Percentiles rank a stretch among this genome's conserved stretches.
Conservation (phyloP, 257 asterid species). For the Haberlea rhodopensis region DNA sequence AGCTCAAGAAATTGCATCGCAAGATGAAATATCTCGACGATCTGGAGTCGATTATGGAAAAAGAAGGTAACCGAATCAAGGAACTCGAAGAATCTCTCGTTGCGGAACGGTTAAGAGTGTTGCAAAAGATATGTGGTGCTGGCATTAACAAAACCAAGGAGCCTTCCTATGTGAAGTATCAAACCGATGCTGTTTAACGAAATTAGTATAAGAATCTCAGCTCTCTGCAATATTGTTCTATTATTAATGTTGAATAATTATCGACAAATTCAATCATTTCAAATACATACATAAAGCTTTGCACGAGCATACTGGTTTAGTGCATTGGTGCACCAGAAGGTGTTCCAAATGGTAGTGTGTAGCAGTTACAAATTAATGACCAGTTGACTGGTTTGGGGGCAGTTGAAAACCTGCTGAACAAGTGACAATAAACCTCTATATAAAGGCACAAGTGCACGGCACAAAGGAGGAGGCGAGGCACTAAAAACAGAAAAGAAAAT, state of each 20-base stretch:
- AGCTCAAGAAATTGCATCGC: slow-evolving; percentile 63
- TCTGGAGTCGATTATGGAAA: slow-evolving; percentile 59
- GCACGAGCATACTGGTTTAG: too few species aligned
- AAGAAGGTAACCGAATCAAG: slow-evolving; percentile 48
- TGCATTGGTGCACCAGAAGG: too few species aligned
- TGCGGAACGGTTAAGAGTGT: slow-evolving; percentile 44
- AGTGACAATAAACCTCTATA: too few species aligned
- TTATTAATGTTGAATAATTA: not conserved
- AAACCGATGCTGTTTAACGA: slow-evolving; percentile 33
- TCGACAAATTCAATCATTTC: slow-evolving; percentile 2
- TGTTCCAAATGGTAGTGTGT: too few species aligned
- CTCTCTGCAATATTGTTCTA: not conserved
- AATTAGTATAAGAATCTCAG: not conserved
- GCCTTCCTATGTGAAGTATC: slow-evolving; percentile 31
- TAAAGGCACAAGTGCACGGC: too few species aligned
- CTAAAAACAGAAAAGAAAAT: too few species aligned
- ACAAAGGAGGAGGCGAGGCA: too few species aligned
- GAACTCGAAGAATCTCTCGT: slow-evolving; percentile 54
- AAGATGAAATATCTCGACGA: slow-evolving; percentile 62
- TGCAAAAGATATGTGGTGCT: slow-evolving; percentile 49
- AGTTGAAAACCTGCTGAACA: too few species aligned
- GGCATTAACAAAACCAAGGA: slow-evolving; percentile 51
- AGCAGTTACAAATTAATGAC: too few species aligned
- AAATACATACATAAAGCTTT: too few species aligned
- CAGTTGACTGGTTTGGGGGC: too few species aligned